Evolutionary conservation across 2,329 filamentous ascomycete species (phyloP).

Genomic region (Rhynchosporium secalis): DNA sequence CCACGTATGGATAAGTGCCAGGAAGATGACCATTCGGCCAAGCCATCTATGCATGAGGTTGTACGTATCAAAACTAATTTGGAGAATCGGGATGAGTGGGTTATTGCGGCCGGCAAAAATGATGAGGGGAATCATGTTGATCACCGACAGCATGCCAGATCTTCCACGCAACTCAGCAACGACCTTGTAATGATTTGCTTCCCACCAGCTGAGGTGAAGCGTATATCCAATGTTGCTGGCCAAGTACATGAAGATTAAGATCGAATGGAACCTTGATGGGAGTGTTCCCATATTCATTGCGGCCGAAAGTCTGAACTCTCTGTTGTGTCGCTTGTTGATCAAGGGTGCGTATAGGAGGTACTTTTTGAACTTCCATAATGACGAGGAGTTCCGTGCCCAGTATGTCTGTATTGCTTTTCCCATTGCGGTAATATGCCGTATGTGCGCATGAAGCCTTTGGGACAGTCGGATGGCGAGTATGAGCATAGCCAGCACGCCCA

Average conservation of each 20-base stretch:
- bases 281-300: conserved; percentile 63
- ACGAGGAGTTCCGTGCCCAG: conserved; percentile 58
- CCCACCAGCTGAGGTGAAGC: conserved; percentile 60
- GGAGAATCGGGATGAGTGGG: conserved; percentile 76
- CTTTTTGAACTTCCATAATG: conserved; percentile 62
- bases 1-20: conserved; percentile 68
- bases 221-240: conserved; percentile 63
- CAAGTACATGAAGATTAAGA: conserved; percentile 58
- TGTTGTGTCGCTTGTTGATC: conserved; percentile 65
- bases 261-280: conserved; percentile 62
- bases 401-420: conserved; percentile 55
- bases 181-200: conserved; percentile 60
- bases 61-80: conserved; percentile 94
- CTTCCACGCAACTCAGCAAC: conserved; percentile 83
- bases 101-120: conserved; percentile 92
- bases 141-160: conserved; percentile 76
- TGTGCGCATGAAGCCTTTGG: conserved; percentile 55
- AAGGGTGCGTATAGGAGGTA: conserved; percentile 64
- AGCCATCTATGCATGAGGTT: conserved; percentile 87
- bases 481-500: conserved; percentile 56
- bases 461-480: conserved; percentile 55
- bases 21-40: conserved; percentile 69
- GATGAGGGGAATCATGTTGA: conserved; percentile 91
- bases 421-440: conserved; percentile 62
- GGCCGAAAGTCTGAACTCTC: conserved; percentile 62